Conservation (phyloP, 2,329 filamentous ascomycete genomes). For the Clonostachys chloroleuca region DNA sequence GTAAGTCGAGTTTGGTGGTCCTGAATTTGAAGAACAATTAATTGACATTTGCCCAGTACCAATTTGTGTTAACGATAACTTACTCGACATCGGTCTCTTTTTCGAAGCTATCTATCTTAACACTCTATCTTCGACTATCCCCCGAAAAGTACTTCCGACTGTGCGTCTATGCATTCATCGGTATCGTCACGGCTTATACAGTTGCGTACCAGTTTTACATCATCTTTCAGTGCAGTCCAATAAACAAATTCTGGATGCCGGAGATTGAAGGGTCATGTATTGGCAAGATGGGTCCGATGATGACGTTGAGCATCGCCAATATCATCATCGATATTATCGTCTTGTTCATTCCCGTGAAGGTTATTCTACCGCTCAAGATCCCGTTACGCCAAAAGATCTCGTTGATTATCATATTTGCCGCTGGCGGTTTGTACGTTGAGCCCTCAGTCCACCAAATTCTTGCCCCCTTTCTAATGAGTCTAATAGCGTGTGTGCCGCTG, state of each 20-base stretch:
- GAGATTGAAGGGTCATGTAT: slow-evolving; percentile 28
- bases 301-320: slow-evolving; percentile 23
- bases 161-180: slow-evolving; percentile 16
- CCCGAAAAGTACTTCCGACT: slow-evolving; percentile 12
- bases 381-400: slow-evolving; percentile 43
- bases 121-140: slow-evolving; percentile 38
- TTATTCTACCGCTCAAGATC: slow-evolving; percentile 38
- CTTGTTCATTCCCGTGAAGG: slow-evolving; percentile 34
- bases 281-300: slow-evolving; percentile 22
- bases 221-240: slow-evolving; percentile 33
- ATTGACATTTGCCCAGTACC: no score
- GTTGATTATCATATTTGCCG: slow-evolving; percentile 37
- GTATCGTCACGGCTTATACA: slow-evolving; percentile 30
- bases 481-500: slow-evolving; percentile 16
- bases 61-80: slow-evolving; percentile 6
- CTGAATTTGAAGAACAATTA: no score
- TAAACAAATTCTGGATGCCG: slow-evolving; percentile 35
- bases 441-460: no score
- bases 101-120: slow-evolving; percentile 38
- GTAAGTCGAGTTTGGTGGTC: no score
- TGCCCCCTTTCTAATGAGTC: no score
- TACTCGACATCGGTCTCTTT: slow-evolving; percentile 32
- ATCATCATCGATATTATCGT: slow-evolving; percentile 42
- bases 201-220: slow-evolving; percentile 30
- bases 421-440: slow-evolving; percentile 15